Evolutionary conservation across 106 monocot genomes (phyloP), one percentile per base, ranked within the genome.

Genomic region (Alisma plantagoaquatica): DNA sequence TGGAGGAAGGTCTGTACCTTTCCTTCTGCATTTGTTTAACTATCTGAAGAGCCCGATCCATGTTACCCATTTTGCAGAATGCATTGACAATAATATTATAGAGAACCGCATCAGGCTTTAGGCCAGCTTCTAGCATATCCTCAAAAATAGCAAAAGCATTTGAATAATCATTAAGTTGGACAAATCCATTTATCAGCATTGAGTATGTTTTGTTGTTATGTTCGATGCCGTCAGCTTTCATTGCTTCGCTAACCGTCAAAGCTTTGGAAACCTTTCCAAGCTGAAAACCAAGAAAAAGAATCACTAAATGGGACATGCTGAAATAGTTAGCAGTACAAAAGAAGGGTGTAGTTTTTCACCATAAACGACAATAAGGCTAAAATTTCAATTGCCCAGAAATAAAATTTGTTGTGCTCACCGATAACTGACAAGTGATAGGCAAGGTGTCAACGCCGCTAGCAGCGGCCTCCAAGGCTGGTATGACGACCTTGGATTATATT

Each of bases 171-270:
- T 79, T 74, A 35, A 90, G 49, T 26, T 79, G 75, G 53, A 85
- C 77, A 63, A 85, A 98, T 7, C 96, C 96, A 73, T 79, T 89
- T 42, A 90, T 98, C 60, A 98, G 57, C 96, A 98, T 98, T 31
- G 96, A 89, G 56, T 85, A 98, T 41, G 96, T 98, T 63, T 90
- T 89, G 20, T 33, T 71, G 53, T 98, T 98, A 43, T 98, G 96
- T 31, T 85, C 69, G 50, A 98, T 98, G 28, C 81, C 89, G 60
- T 33, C 49, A 24, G 79, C 84, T 65, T 71, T 69, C 96, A 98
- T 98, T 50, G 11, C 53, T 63, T 67, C 64, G 65, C 84, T 69
- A 59, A 89, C 58, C 54, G 84, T 81, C 35, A 98, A 41, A 10
- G 89, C 96, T 67, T 81, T 98, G 21, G 71, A 54, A 27, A 98